phyloP scores from a whole-genome alignment of 2,329 filamentous ascomycete genomes.

The Talaromyces verruculosus region DNA sequence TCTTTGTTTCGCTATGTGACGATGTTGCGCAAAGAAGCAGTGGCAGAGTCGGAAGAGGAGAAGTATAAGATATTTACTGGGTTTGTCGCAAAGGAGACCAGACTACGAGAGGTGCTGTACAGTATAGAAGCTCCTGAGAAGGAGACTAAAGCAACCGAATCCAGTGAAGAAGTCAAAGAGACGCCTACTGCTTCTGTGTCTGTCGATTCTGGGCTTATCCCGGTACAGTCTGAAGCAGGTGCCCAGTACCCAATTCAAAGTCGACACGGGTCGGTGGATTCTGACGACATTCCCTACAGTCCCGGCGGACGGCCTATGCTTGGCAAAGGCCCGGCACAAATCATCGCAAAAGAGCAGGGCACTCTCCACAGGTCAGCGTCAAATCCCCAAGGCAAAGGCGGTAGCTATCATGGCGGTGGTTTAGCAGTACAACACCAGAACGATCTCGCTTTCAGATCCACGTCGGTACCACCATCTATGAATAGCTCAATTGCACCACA shows the following conservation, averaged over 20 bases:
- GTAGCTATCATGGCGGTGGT: background rate
- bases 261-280: constrained; percentile 13
- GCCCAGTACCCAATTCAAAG: constrained; percentile 22
- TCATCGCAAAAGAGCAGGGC: constrained; percentile 18
- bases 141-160: constrained; percentile 18
- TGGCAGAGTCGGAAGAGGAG: constrained; percentile 49
- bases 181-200: background rate
- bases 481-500: constrained; percentile 23
- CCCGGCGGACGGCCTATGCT: constrained; percentile 55
- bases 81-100: constrained; percentile 51
- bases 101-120: constrained; percentile 50
- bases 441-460: constrained; percentile 24
- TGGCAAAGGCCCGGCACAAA: constrained; percentile 24
- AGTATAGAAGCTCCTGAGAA: constrained; percentile 42
- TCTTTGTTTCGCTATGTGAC: constrained; percentile 56
- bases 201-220: constrained; percentile 33
- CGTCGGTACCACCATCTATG: constrained; percentile 31
- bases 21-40: constrained; percentile 56
- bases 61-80: constrained; percentile 55
- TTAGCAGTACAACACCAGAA: background rate
- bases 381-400: constrained; percentile 25
- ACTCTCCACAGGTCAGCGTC: constrained; percentile 31
- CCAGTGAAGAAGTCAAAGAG: constrained; percentile 24
- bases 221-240: constrained; percentile 32
- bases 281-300: constrained; percentile 48